phyloP scores from a whole-genome alignment of 106 monocot species.

The Dendrobium nobile region DNA sequence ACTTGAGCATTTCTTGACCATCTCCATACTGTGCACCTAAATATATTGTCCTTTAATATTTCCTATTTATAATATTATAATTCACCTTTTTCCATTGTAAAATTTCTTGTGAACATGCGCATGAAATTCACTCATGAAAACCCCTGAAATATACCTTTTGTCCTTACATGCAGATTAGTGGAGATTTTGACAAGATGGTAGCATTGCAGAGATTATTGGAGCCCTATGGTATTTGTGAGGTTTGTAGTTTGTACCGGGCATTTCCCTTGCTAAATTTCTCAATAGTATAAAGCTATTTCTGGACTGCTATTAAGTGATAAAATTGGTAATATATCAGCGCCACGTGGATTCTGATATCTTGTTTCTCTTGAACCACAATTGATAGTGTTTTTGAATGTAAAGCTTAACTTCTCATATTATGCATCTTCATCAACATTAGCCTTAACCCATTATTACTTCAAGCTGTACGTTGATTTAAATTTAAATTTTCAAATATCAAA shows the following conservation, averaged over 20 bases:
- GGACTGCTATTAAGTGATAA: background rate
- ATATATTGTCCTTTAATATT: background rate
- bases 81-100: background rate
- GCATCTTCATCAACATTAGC: too few relatives aligned
- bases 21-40: background rate
- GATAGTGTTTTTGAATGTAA: background rate
- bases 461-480: too few relatives aligned
- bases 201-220: conserved; percentile 87
- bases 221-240: conserved; percentile 96
- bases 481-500: too few relatives aligned
- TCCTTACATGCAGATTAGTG: conserved; percentile 55
- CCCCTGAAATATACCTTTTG: background rate
- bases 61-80: background rate
- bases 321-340: background rate
- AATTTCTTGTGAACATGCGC: background rate
- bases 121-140: background rate
- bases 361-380: background rate
- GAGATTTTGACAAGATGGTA: conserved; percentile 92
- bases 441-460: too few relatives aligned
- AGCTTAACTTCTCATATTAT: background rate
- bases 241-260: conserved; percentile 16
- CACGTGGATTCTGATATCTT: background rate
- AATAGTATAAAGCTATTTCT: too few relatives aligned
- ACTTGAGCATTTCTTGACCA: background rate
- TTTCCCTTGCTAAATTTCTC: background rate